phyloP scores from a whole-genome alignment of 352 stramenopile genomes.

The Phytophthora syringae region DNA sequence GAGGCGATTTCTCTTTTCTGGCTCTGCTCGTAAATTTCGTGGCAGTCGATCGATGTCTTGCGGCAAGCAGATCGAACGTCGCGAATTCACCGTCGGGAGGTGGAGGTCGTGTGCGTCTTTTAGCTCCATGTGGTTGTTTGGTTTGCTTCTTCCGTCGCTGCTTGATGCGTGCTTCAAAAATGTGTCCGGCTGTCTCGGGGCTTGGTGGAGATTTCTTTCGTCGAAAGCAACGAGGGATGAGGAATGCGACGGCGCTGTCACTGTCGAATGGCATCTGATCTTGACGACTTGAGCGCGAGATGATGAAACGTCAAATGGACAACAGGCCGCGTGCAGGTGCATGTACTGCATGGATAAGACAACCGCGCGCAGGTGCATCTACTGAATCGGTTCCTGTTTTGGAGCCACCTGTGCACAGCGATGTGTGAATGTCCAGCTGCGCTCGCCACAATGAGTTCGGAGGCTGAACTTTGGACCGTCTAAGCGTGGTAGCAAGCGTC shows the following conservation, averaged over 20 bases:
- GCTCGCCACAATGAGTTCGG: conserved; percentile 16
- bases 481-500: neutral
- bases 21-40: conserved; percentile 1
- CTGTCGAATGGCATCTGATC: conserved; percentile 14
- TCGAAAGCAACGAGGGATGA: conserved; percentile 20
- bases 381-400: neutral
- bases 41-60: conserved; percentile 3
- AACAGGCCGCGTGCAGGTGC: neutral
- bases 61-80: conserved; percentile 16
- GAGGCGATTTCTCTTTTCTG: neutral
- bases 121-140: neutral
- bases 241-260: conserved; percentile 1
- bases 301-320: conserved; percentile 14
- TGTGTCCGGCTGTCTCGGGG: conserved; percentile 11
- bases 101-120: neutral
- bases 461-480: conserved; percentile 10
- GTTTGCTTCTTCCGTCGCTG: conserved; percentile 23
- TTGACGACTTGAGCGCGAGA: conserved; percentile 4
- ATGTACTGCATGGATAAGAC: too few species aligned
- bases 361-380: neutral
- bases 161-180: conserved; percentile 23
- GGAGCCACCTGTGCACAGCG: conserved; percentile 4
- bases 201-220: conserved; percentile 13
- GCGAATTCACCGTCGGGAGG: neutral
- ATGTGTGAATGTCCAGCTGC: conserved; percentile 21